phyloP scores from a whole-genome alignment of 2,329 filamentous ascomycete genomes.

The Clarireedia hainanense region DNA sequence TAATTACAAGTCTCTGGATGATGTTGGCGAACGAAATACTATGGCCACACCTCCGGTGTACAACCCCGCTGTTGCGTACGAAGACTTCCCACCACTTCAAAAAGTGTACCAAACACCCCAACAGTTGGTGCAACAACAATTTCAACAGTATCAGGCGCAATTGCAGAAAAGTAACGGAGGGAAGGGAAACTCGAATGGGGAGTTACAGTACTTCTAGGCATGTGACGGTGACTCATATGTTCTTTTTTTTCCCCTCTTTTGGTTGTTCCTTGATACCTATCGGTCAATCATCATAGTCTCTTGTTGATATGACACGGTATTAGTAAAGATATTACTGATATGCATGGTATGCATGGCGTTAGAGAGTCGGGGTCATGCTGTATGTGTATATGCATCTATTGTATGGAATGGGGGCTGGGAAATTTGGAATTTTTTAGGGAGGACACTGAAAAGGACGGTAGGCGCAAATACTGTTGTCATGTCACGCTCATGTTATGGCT shows the following conservation, averaged over 20 bases:
- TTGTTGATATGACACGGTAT: no score
- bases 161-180: constrained; percentile 23
- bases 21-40: constrained; percentile 43
- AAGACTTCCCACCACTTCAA: constrained; percentile 30
- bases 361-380: no score
- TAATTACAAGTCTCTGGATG: constrained; percentile 61
- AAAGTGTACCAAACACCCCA: constrained; percentile 29
- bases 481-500: no score
- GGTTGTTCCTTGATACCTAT: no score
- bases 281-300: neutral
- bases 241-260: neutral
- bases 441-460: no score
- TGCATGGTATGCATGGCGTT: no score
- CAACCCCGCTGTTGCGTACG: constrained; percentile 28
- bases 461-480: no score
- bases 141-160: constrained; percentile 26
- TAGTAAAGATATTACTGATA: no score
- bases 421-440: no score
- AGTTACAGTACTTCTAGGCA: constrained; percentile 26
- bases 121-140: constrained; percentile 28
- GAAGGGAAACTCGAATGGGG: constrained; percentile 13
- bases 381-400: no score
- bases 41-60: constrained; percentile 29
- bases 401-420: no score
- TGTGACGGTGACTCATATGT: neutral